phyloP scores from a whole-genome alignment of 352 stramenopile species.

The Thalassiosira hispida region DNA sequence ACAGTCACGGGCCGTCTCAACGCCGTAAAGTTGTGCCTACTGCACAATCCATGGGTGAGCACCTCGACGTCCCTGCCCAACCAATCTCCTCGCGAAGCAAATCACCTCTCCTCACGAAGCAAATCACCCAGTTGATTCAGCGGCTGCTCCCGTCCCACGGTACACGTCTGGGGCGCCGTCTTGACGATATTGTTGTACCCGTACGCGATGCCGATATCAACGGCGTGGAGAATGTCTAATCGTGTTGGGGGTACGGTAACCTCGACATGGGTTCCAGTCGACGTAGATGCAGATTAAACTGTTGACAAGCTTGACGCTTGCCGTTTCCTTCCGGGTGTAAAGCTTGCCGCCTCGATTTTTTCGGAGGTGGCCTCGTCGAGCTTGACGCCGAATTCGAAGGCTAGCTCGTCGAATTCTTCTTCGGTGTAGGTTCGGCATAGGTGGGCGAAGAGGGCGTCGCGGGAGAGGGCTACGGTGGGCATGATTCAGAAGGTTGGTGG shows the following conservation, averaged over 20 bases:
- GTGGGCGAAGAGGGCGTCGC: slow-evolving; percentile 96
- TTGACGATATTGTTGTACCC: slow-evolving; percentile 99
- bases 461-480: slow-evolving; percentile 97
- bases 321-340: slow-evolving; percentile 87
- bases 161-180: slow-evolving; percentile 93
- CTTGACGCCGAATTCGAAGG: slow-evolving; percentile 99
- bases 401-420: slow-evolving; percentile 99
- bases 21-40: slow-evolving; percentile 96
- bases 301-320: slow-evolving; percentile 86
- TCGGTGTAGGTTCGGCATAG: slow-evolving; percentile 96
- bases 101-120: slow-evolving; percentile 90
- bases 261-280: slow-evolving; percentile 77
- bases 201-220: slow-evolving; percentile 99
- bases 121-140: slow-evolving; percentile 98
- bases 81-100: slow-evolving; percentile 91
- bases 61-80: slow-evolving; percentile 96
- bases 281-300: slow-evolving; percentile 85
- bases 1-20: slow-evolving; percentile 84
- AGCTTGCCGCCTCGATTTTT: slow-evolving; percentile 87
- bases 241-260: slow-evolving; percentile 96
- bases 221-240: slow-evolving; percentile 97
- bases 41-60: slow-evolving; percentile 97
- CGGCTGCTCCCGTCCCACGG: slow-evolving; percentile 94
- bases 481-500: too few species aligned
- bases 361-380: slow-evolving; percentile 93